Evolutionary conservation across 2,329 filamentous ascomycete species (phyloP).

Genomic region (Zymoseptoria passerinii): DNA sequence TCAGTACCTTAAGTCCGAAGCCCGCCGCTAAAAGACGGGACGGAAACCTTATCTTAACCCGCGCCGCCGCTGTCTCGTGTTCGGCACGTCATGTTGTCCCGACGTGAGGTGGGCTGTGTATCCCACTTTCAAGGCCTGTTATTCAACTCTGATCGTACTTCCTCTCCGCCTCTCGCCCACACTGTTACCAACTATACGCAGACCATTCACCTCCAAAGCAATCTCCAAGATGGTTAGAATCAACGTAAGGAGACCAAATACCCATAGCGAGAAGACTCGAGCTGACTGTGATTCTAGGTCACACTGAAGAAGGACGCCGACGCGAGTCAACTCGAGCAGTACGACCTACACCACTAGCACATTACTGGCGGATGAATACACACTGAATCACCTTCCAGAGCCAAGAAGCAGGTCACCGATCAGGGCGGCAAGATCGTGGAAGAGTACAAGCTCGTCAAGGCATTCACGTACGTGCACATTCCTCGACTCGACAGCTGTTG

Average conservation of each 20-base stretch:
- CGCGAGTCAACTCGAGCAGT: conserved; percentile 60
- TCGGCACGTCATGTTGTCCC: background rate
- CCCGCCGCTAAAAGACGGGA: no score
- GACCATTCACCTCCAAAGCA: background rate
- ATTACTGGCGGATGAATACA: background rate
- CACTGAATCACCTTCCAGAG: conserved; percentile 39
- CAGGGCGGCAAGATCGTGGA: conserved; percentile 79
- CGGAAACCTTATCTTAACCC: no score
- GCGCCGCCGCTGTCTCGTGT: background rate
- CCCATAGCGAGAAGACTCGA: background rate
- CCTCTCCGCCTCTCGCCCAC: background rate
- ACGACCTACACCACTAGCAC: conserved; percentile 23
- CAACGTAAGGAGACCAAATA: conserved; percentile 17
- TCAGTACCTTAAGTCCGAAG: no score
- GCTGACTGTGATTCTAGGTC: conserved; percentile 49
- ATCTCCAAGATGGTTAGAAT: conserved; percentile 20
- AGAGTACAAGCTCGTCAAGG: conserved; percentile 82
- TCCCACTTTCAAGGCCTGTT: background rate
- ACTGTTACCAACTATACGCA: background rate
- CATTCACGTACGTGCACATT: conserved; percentile 65
- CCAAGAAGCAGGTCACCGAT: conserved; percentile 64
- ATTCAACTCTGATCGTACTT: background rate
- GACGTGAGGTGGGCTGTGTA: background rate
- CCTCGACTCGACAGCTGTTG: background rate
- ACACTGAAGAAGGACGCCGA: conserved; percentile 64